A percentile compares a stretch with the other conserved stretches of the same genome.
Conservation (phyloP, 352 stramenopile species). For the Pythium phragmiticola region DNA sequence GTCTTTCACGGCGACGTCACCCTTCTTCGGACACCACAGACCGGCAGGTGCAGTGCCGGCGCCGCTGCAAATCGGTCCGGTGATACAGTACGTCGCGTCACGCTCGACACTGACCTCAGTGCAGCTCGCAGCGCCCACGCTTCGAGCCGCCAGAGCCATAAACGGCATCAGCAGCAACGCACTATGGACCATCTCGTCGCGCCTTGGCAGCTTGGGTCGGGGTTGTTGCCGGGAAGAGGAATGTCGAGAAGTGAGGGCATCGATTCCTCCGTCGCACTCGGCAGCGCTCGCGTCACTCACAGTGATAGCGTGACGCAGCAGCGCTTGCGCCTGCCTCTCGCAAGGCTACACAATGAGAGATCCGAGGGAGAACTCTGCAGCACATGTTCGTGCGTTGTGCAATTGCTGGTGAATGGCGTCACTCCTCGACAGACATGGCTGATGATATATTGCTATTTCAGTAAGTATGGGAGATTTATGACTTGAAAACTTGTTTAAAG, state of each 20-base stretch:
- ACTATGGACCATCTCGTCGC: slow-evolving; percentile 1
- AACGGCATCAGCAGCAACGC: background rate
- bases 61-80: slow-evolving; percentile 61
- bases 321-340: background rate
- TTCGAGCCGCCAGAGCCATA: background rate
- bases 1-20: slow-evolving; percentile 51
- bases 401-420: background rate
- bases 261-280: background rate
- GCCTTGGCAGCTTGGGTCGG: background rate
- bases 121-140: slow-evolving; percentile 30
- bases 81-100: slow-evolving; percentile 75
- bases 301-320: background rate
- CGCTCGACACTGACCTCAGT: slow-evolving; percentile 62
- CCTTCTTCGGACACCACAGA: slow-evolving; percentile 52
- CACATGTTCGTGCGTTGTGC: background rate
- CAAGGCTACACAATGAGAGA: background rate
- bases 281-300: background rate
- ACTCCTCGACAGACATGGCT: background rate
- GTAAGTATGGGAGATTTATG: background rate
- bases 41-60: slow-evolving; percentile 39
- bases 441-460: background rate
- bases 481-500: background rate
- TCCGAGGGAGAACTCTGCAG: background rate
- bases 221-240: background rate
- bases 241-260: background rate